Conservation (phyloP, 1,139 yeast genomes). For the Candida anutae region DNA sequence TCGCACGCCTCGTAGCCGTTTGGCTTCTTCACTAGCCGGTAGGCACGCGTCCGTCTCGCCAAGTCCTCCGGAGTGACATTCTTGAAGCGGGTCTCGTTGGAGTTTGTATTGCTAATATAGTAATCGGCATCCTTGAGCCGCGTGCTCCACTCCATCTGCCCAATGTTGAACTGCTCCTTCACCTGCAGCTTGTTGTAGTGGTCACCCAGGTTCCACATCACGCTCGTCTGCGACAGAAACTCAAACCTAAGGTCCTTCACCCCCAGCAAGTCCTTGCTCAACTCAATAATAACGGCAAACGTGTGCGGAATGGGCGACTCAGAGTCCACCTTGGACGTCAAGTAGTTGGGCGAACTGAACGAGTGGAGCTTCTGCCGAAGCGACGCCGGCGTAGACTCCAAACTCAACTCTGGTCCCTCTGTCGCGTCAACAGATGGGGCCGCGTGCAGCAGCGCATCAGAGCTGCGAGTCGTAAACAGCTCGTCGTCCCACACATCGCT, state of each 20-base stretch:
- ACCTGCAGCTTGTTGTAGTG: constrained; percentile 34
- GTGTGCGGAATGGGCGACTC: constrained; percentile 40
- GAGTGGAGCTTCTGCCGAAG: constrained; percentile 9
- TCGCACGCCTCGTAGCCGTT: not conserved
- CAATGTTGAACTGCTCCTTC: constrained; percentile 44
- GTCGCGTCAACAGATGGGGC: not conserved
- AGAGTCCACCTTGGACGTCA: constrained; percentile 33
- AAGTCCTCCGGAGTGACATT: constrained; percentile 26
- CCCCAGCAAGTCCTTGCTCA: constrained; percentile 23
- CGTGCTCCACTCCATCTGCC: constrained; percentile 41
- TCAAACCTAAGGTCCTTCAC: constrained; percentile 24
- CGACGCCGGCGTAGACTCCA: constrained; percentile 4
- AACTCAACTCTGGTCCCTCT: not conserved
- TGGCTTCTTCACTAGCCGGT: constrained; percentile 19
- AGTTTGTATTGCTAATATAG: constrained; percentile 32
- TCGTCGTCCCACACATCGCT: not conserved
- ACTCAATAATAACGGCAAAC: constrained; percentile 37
- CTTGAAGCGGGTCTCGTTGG: constrained; percentile 24
- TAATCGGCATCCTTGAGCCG: constrained; percentile 38
- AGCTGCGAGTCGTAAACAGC: not conserved
- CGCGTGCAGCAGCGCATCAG: not conserved
- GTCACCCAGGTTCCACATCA: constrained; percentile 52
- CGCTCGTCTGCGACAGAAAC: constrained; percentile 25
- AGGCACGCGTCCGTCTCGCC: constrained; percentile 30
- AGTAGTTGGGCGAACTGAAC: constrained; percentile 31